Conservation (phyloP, 2,329 filamentous ascomycete genomes). For the Colletotrichum falcatum region DNA sequence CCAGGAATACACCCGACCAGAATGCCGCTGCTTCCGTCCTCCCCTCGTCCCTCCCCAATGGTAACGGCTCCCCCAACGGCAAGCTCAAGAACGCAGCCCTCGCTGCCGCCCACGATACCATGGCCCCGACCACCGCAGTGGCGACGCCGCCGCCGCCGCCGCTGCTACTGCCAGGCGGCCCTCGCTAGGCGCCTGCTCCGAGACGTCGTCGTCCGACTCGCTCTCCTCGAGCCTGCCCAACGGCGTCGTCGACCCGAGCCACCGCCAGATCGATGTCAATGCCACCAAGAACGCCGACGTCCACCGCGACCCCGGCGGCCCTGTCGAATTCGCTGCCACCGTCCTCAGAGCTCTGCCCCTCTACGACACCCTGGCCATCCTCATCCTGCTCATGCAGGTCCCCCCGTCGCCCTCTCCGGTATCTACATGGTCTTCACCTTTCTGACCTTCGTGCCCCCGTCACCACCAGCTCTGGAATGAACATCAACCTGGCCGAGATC, state of each 20-base stretch:
- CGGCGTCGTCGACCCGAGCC: slow-evolving; percentile 59
- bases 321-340: slow-evolving; percentile 82
- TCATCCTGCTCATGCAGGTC: slow-evolving; percentile 96
- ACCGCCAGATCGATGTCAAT: slow-evolving; percentile 78
- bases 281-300: slow-evolving; percentile 75
- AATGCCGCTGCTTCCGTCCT: slow-evolving; percentile 46
- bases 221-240: slow-evolving; percentile 51
- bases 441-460: slow-evolving; percentile 89
- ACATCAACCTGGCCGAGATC: slow-evolving; percentile 88
- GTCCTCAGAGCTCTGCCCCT: slow-evolving; percentile 91
- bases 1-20: slow-evolving; percentile 44
- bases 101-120: slow-evolving; percentile 48
- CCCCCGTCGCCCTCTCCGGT: slow-evolving; percentile 86
- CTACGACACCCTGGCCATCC: slow-evolving; percentile 94
- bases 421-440: slow-evolving; percentile 94
- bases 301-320: slow-evolving; percentile 78
- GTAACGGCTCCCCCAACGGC: slow-evolving; percentile 41
- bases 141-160: slow-evolving; percentile 52
- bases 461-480: slow-evolving; percentile 81
- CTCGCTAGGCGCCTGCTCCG: slow-evolving; percentile 66
- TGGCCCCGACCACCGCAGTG: slow-evolving; percentile 56
- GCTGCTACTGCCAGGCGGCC: slow-evolving; percentile 58
- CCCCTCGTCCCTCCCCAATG: slow-evolving; percentile 44
- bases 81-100: slow-evolving; percentile 39
- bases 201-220: slow-evolving; percentile 67